Percentiles rank a stretch among this genome's conserved stretches.
These are phyloP conservation scores for Scheffersomyces titani DNA, from an alignment of 1,139 yeast genomes.

Conservation along the genomic window DNA sequence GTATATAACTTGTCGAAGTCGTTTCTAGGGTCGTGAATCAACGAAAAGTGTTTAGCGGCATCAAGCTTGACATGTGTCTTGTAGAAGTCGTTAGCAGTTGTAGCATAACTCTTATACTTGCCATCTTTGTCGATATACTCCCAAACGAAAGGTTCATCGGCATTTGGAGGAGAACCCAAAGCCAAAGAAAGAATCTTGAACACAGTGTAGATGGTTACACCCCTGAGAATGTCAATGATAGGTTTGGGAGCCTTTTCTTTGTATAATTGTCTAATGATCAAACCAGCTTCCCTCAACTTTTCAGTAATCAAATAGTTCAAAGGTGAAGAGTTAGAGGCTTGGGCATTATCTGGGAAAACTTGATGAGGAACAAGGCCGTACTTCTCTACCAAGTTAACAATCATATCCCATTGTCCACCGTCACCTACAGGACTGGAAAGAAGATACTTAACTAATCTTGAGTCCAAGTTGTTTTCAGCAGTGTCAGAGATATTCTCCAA, in stretches of 20 bases:
- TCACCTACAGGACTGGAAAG: slow-evolving; percentile 67
- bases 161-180: slow-evolving; percentile 78
- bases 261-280: slow-evolving; percentile 56
- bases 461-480: slow-evolving; percentile 61
- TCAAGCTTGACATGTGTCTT: slow-evolving; percentile 54
- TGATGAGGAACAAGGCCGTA: slow-evolving; percentile 79
- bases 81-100: slow-evolving; percentile 68
- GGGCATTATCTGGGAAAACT: slow-evolving; percentile 69
- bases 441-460: slow-evolving; percentile 65
- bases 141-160: slow-evolving; percentile 68
- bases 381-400: slow-evolving; percentile 69
- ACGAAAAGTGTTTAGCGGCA: slow-evolving; percentile 57
- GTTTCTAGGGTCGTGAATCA: slow-evolving; percentile 82
- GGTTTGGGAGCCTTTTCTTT: slow-evolving; percentile 24
- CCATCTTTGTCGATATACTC: slow-evolving; percentile 75
- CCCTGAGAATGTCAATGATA: slow-evolving; percentile 32
- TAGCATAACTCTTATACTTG: slow-evolving; percentile 49
- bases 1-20: slow-evolving; percentile 60
- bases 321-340: slow-evolving; percentile 56
- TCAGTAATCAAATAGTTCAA: slow-evolving; percentile 65
- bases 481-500: slow-evolving; percentile 75
- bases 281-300: slow-evolving; percentile 74
- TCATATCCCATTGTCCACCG: slow-evolving; percentile 89
- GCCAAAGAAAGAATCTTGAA: slow-evolving; percentile 65
- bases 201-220: slow-evolving; percentile 56